Evolutionary conservation across 495 filamentous ascomycete species (phyloP), one percentile per base, ranked within the genome.

Genomic region (Aspergillus olivimuriae): DNA sequence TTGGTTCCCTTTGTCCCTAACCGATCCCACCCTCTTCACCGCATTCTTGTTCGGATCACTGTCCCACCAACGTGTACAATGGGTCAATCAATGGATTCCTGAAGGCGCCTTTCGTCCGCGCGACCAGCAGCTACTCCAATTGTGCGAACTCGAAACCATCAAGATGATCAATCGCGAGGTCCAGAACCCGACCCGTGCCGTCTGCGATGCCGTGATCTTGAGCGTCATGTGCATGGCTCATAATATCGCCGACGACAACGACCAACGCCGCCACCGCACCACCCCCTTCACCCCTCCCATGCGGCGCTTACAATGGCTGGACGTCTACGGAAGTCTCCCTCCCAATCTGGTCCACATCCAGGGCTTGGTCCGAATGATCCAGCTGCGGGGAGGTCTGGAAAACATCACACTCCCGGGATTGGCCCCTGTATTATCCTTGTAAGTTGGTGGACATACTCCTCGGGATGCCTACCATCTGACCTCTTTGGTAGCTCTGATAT

Each of bases 181-280:
- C 30, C 48, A 41, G 10, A 54, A 66, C 32, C 60, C 62, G 0
- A 44, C 39, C 7, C 61, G 63, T 5, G 63, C 58, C 1, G 39
- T 61, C 2, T 61, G 56, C 15, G 66, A 71, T 50, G 61, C 61
- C 0, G 50, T 71, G 0, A 48, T 71, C 15, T 51, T 68, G 3
- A 66, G 64, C 24, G 65, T 71, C 1, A 58, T 69, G 14, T 66
- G 64, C 36, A 65, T 71, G 65, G 63, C 63, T 9, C 63, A 70
- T 47, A 66, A 66, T 45, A 53, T 51, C n/a, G 53, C 62, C 0
- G 50, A 60, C 9, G 45, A 60, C 9, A 41, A 38, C 12, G 23
- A 36, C 4, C 12, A 32, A 11, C 44, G 47, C 6, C 44, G 23
- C 4, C 38, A 52, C 43, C 44, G 41, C 17, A 50, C 22, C 12